These are phyloP conservation scores for Paramecium biaurelia DNA, from an alignment of 73 alveolate genomes.

Conservation along the genomic window DNA sequence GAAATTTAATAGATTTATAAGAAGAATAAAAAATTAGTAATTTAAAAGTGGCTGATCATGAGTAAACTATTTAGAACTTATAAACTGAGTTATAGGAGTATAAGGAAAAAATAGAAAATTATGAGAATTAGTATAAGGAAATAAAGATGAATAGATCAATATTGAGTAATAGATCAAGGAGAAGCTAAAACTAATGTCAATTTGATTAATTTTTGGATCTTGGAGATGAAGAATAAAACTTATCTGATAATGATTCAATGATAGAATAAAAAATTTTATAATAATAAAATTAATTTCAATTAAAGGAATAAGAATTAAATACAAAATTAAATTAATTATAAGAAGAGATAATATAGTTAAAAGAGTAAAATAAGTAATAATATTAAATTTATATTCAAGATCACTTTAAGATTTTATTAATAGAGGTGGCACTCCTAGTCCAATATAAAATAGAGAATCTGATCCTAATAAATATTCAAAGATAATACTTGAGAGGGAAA, in stretches of 20 bases:
- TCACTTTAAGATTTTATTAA: background rate
- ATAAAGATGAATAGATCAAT: background rate
- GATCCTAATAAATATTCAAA: background rate
- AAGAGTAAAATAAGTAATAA: background rate
- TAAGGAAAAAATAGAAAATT: background rate
- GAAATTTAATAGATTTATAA: background rate
- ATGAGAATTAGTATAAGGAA: background rate
- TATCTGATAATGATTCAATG: background rate
- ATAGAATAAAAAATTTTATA: background rate
- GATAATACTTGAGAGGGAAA: background rate
- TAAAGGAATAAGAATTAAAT: background rate
- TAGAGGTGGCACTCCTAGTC: background rate
- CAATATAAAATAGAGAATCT: background rate
- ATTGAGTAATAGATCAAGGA: conserved; percentile 21
- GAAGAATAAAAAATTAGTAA: background rate
- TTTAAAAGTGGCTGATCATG: background rate
- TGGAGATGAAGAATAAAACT: background rate
- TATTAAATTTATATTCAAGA: background rate
- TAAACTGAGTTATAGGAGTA: background rate
- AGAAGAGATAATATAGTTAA: background rate
- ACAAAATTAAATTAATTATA: background rate
- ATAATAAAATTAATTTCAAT: background rate
- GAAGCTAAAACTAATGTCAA: background rate
- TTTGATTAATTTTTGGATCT: background rate
- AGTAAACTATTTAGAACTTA: background rate